Evolutionary conservation across 2,329 filamentous ascomycete genomes (phyloP).

Genomic region (Fusarium goolgardi): DNA sequence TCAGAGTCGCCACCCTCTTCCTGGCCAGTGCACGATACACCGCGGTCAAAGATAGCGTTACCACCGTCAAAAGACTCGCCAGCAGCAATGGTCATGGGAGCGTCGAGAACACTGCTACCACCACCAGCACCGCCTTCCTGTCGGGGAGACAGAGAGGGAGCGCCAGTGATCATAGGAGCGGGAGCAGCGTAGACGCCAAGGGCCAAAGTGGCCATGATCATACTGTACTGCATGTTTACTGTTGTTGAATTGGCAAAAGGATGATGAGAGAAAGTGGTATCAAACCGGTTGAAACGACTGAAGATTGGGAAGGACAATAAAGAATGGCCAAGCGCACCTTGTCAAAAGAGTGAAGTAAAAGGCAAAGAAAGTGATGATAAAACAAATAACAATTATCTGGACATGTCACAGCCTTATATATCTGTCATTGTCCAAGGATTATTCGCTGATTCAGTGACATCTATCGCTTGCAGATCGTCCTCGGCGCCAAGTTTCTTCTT

Average conservation of each 20-base stretch:
- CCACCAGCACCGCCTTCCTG: constrained; percentile 25
- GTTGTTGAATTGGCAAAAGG: constrained; percentile 2
- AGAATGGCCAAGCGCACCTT: constrained; percentile 46
- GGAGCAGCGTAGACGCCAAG: constrained; percentile 41
- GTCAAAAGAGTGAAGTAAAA: constrained; percentile 40
- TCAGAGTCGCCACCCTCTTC: constrained; percentile 51
- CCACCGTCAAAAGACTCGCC: constrained; percentile 48
- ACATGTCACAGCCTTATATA: constrained; percentile 31
- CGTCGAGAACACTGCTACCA: constrained; percentile 42
- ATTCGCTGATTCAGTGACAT: constrained; percentile 25
- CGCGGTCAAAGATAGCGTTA: constrained; percentile 46
- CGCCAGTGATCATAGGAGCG: constrained; percentile 37
- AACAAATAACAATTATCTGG: constrained; percentile 13
- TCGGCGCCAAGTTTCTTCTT: constrained; percentile 4
- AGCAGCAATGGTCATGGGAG: constrained; percentile 44
- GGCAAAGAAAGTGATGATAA: constrained; percentile 38
- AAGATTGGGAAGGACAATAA: constrained; percentile 19
- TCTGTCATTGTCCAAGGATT: constrained; percentile 10
- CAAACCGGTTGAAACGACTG: constrained; percentile 42
- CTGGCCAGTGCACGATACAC: constrained; percentile 45
- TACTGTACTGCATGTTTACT: constrained; percentile 46
- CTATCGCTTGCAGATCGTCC: background rate
- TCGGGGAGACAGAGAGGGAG: constrained; percentile 36
- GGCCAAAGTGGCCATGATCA: constrained; percentile 45
- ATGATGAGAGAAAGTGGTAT: constrained; percentile 19